A percentile compares a stretch with the other conserved stretches of the same genome.
phyloP scores from a whole-genome alignment of 352 stramenopile species.

The Phytopythium aichiense region DNA sequence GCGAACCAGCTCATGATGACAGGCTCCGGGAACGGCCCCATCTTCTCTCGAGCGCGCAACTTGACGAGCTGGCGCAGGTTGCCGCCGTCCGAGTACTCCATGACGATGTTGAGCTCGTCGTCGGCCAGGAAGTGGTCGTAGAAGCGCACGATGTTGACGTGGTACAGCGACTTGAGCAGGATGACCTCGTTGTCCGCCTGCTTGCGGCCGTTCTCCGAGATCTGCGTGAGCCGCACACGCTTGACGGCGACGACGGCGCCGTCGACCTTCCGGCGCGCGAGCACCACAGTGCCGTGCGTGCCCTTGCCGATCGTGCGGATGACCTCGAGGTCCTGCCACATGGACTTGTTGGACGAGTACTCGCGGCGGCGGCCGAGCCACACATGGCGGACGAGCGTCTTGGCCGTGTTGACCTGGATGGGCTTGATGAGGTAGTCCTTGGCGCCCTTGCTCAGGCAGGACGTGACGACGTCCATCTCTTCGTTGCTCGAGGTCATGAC shows the following conservation, averaged over 20 bases:
- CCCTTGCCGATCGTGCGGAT: constrained; percentile 85
- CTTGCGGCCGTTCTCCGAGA: constrained; percentile 82
- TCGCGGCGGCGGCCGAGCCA: constrained; percentile 71
- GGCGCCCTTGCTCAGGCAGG: constrained; percentile 82
- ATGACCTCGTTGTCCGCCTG: constrained; percentile 88
- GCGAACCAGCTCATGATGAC: constrained; percentile 88
- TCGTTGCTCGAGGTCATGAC: constrained; percentile 90
- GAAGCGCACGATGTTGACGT: constrained; percentile 89
- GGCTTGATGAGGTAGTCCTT: constrained; percentile 92
- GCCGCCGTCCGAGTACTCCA: constrained; percentile 84
- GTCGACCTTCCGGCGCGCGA: constrained; percentile 71
- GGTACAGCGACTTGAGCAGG: constrained; percentile 85
- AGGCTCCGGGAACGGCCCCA: constrained; percentile 76
- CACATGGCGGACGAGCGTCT: constrained; percentile 86
- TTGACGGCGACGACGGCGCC: constrained; percentile 83
- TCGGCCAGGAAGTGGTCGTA: constrained; percentile 87
- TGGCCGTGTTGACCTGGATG: constrained; percentile 87
- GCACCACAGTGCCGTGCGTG: constrained; percentile 81
- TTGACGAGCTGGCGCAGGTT: constrained; percentile 85
- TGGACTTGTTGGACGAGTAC: constrained; percentile 55
- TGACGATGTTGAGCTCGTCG: constrained; percentile 88
- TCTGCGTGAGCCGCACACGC: constrained; percentile 72
- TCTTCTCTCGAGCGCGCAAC: constrained; percentile 69
- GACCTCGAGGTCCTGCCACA: constrained; percentile 85
- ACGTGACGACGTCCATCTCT: constrained; percentile 89